Conservation (phyloP, 2,329 filamentous ascomycete species). For the Nigrospora osmanthi region DNA sequence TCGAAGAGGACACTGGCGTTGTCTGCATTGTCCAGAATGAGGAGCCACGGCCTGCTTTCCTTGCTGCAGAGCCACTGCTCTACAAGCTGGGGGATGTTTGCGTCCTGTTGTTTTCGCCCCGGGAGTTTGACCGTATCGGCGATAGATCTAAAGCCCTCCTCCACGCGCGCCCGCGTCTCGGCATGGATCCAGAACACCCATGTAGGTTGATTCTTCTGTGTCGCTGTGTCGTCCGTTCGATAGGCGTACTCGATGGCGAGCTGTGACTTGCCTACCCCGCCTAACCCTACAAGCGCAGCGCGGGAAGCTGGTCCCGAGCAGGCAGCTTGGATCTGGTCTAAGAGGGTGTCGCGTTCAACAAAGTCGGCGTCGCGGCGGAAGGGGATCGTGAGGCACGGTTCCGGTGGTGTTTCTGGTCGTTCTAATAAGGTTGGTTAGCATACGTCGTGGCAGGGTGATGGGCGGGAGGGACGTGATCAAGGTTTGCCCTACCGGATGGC, state of each 20-base stretch:
- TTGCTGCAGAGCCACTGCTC: slow-evolving; percentile 21
- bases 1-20: slow-evolving; percentile 17
- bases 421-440: slow-evolving; percentile 8
- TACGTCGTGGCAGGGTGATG: too few relatives aligned
- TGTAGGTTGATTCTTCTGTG: not conserved
- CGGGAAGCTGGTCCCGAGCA: not conserved
- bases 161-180: slow-evolving; percentile 16
- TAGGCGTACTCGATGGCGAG: slow-evolving; percentile 8
- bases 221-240: slow-evolving; percentile 3
- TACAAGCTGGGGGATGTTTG: slow-evolving; percentile 15
- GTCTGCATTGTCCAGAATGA: slow-evolving; percentile 29
- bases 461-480: too few relatives aligned
- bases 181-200: slow-evolving; percentile 28
- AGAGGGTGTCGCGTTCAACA: not conserved
- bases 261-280: slow-evolving; percentile 4
- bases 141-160: slow-evolving; percentile 21
- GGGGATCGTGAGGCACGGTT: not conserved
- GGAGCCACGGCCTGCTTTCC: slow-evolving; percentile 21
- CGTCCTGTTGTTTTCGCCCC: slow-evolving; percentile 12
- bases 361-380: slow-evolving; percentile 4
- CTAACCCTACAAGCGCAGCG: slow-evolving; percentile 1
- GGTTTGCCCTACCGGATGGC: too few relatives aligned
- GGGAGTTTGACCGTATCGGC: slow-evolving; percentile 17
- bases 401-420: not conserved
- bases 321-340: not conserved